A percentile compares a stretch with the other conserved stretches of the same genome.
Conservation (phyloP, 768 basidiomycete species). For the Tephrocybe sp. region DNA sequence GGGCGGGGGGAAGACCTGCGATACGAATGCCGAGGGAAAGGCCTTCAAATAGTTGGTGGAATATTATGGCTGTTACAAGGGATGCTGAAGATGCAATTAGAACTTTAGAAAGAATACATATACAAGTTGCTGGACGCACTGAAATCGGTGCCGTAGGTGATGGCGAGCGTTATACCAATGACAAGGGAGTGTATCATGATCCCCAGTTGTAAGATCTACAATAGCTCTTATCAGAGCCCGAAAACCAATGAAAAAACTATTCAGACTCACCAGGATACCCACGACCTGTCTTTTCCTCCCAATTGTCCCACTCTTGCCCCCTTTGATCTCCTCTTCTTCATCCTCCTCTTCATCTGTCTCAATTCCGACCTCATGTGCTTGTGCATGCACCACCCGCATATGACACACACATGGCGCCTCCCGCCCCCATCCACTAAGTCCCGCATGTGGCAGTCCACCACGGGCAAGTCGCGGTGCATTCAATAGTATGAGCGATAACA, state of each 20-base stretch:
- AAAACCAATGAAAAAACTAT: too few species aligned
- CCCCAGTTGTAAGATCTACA: conserved; percentile 73
- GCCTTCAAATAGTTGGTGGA: conserved; percentile 85
- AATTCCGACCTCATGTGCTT: conserved; percentile 6
- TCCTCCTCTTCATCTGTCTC: conserved; percentile 10
- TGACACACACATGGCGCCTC: conserved; percentile 18
- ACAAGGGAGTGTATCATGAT: conserved; percentile 86
- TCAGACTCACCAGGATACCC: conserved; percentile 60
- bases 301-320: conserved; percentile 28
- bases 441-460: conserved; percentile 14
- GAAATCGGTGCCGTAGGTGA: conserved; percentile 68
- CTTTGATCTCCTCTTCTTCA: conserved; percentile 10
- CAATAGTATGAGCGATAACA: conserved; percentile 17
- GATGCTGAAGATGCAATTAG: conserved; percentile 42
- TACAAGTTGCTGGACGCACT: conserved; percentile 38
- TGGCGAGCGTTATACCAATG: conserved; percentile 74
- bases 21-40: conserved; percentile 81
- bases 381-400: conserved; percentile 8
- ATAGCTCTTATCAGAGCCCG: not conserved
- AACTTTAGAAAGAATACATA: not conserved
- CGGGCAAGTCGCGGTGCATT: conserved; percentile 19
- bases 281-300: conserved; percentile 66
- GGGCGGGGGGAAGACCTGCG: conserved; percentile 55
- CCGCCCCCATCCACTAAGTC: conserved; percentile 11
- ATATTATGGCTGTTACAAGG: conserved; percentile 69